Base-by-base conservation (phyloP, 202 grass and related monocot species). In the Schoenoplectus triqueter region DNA sequence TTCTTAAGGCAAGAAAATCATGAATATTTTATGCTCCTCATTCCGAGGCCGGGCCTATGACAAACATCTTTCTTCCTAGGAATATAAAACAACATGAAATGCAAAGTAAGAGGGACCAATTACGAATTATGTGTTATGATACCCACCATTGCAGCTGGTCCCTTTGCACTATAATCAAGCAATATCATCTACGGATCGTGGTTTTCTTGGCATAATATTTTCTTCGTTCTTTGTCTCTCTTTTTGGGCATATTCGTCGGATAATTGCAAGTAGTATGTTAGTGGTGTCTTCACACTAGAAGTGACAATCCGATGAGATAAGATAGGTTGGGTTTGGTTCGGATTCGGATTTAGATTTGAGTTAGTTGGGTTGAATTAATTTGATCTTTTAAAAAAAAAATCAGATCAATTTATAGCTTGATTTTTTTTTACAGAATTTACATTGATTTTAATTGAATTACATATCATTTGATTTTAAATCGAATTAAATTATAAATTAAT, bases 91-190 rank as follows among this genome's bases (percentile, higher is more conserved):
- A 78, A 77, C 41, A 69, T 6, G 2, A 54, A 85, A 47, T 2
- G 66, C 44, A 20, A 67, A 42, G 65, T 59, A 13, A 83, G 10
- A 31, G 52, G 55, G 67, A 73, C 66, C 69, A 70, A 86, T 3
- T 46, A 22, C 71, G 10, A 78, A 66, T 62, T 76, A 31, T 31
- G 31, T 31, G 31, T 31, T 31, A 31, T 77, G 64, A 41, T 14
- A 52, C 14, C 19, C 74, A 0, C 52, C 21, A 60, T 65, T 49
- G 55, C 78, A 66, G 2, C 15, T 46, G 13, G 78, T 65, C 40
- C 78, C 4, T 17, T 66, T 66, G 48, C 60, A 48, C 41, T 10
- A 20, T 8, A 63, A 63, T 80, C 49, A 64, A 81, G 59, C 39
- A 48, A 60, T 59, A 3, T 4, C 52, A 81, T 63, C 41, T 64